Evolutionary conservation across 176 grass and related monocot species (phyloP).

Genomic region (Alopecurus myosuroides): DNA sequence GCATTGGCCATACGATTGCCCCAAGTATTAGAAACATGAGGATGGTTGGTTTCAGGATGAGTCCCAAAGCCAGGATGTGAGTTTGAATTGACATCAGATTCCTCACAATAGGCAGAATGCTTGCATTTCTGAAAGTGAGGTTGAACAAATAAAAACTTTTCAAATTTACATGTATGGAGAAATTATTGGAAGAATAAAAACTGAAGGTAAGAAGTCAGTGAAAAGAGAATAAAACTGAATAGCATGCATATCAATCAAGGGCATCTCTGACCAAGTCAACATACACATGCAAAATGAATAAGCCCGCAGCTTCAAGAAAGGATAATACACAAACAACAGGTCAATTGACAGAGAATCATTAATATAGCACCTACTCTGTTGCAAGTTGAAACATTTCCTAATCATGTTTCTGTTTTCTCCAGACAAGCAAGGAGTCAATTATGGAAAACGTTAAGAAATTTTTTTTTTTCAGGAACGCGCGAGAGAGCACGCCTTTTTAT

Average conservation of each 20-base stretch:
- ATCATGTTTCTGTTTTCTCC: background rate
- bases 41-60: slow-evolving; percentile 16
- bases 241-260: background rate
- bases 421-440: background rate
- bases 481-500: too few relatives aligned
- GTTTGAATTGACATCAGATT: slow-evolving; percentile 2
- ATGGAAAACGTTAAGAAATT: background rate
- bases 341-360: background rate
- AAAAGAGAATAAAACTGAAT: background rate
- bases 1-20: background rate
- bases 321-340: background rate
- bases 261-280: slow-evolving; percentile 1
- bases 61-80: slow-evolving; percentile 11
- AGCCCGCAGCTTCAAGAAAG: background rate
- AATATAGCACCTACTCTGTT: background rate
- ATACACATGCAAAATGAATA: background rate
- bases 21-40: background rate
- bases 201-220: background rate
- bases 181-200: background rate
- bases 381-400: background rate
- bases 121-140: slow-evolving; percentile 41
- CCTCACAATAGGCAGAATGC: slow-evolving; percentile 26
- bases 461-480: too few relatives aligned
- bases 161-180: background rate
- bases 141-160: slow-evolving; percentile 14